These are phyloP conservation scores for Allomyces javanicus DNA, from an alignment of 192 early-diverging fungal genomes.

Conservation along the genomic window DNA sequence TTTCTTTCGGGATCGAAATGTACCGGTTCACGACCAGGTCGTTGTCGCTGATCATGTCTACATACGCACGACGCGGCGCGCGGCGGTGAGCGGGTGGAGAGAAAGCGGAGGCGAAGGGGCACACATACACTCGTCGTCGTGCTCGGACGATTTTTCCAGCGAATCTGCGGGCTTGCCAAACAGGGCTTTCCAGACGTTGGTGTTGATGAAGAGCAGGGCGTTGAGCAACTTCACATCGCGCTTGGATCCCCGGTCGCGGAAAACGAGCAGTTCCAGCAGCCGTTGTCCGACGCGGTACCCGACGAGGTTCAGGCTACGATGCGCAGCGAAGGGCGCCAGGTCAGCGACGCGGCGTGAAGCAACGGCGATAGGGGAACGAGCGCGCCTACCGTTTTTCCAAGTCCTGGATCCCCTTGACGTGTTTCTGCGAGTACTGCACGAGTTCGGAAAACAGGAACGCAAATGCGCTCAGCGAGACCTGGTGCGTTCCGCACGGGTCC, in stretches of 20 bases:
- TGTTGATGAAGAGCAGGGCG: constrained; percentile 83
- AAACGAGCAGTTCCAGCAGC: constrained; percentile 68
- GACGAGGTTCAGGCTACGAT: constrained; percentile 56
- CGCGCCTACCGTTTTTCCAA: constrained; percentile 67
- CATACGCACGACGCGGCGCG: not conserved
- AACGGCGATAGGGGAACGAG: not conserved
- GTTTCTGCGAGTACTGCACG: constrained; percentile 89
- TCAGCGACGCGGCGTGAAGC: not conserved
- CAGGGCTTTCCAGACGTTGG: constrained; percentile 78
- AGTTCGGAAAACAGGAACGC: constrained; percentile 88
- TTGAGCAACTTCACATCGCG: constrained; percentile 77
- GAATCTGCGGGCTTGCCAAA: constrained; percentile 95
- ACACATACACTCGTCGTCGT: constrained; percentile 80
- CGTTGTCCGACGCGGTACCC: constrained; percentile 88
- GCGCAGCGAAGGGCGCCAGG: no score
- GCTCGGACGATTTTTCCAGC: constrained; percentile 85
- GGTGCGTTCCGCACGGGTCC: no score
- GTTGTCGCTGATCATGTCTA: constrained; percentile 99
- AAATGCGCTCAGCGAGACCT: constrained; percentile 64
- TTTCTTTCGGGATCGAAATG: constrained; percentile 85
- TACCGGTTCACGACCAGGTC: constrained; percentile 75
- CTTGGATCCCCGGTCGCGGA: constrained; percentile 69
- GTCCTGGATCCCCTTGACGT: constrained; percentile 82
- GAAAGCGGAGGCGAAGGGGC: not conserved
- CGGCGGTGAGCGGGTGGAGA: not conserved